Evolutionary conservation across 768 basidiomycete genomes (phyloP).

Genomic region (Psilocybe azurescens): DNA sequence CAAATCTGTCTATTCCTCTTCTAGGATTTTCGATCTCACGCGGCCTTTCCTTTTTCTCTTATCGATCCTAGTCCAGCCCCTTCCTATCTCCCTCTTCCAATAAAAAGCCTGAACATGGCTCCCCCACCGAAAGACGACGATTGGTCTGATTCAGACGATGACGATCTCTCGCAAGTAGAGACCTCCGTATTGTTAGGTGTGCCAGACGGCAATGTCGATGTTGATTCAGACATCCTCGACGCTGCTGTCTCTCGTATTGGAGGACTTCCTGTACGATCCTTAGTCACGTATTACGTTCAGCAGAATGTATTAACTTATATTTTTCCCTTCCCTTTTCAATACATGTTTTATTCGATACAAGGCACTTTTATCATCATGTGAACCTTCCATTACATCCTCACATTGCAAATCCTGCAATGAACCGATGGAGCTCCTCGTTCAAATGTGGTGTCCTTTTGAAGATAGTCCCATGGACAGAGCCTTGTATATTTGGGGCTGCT

Average conservation of each 20-base stretch:
- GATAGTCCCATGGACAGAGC: constrained; percentile 85
- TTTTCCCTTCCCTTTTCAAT: constrained; percentile 31
- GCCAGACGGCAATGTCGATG: constrained; percentile 74
- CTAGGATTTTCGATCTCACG: constrained; percentile 21
- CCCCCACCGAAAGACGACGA: constrained; percentile 53
- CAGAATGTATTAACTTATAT: constrained; percentile 52
- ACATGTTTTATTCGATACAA: constrained; percentile 37
- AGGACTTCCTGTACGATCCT: constrained; percentile 85
- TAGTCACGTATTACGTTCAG: constrained; percentile 50
- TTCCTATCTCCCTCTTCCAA: constrained; percentile 20
- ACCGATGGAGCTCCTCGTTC: constrained; percentile 83
- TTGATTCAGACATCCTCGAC: constrained; percentile 65
- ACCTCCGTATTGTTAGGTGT: constrained; percentile 81
- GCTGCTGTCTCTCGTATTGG: constrained; percentile 90
- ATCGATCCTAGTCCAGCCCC: neutral
- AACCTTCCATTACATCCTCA: constrained; percentile 66
- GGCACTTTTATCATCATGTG: constrained; percentile 73
- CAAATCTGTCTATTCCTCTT: constrained; percentile 7
- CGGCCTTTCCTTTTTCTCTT: constrained; percentile 18
- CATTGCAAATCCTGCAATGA: constrained; percentile 73
- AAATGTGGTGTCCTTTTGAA: constrained; percentile 92
- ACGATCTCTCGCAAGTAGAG: constrained; percentile 51
- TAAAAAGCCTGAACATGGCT: constrained; percentile 36
- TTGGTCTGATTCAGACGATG: constrained; percentile 86
- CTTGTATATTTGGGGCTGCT: constrained; percentile 86